Evolutionary conservation across 2,329 filamentous ascomycete genomes (phyloP).

Genomic region (Penicillium griseofulvum): DNA sequence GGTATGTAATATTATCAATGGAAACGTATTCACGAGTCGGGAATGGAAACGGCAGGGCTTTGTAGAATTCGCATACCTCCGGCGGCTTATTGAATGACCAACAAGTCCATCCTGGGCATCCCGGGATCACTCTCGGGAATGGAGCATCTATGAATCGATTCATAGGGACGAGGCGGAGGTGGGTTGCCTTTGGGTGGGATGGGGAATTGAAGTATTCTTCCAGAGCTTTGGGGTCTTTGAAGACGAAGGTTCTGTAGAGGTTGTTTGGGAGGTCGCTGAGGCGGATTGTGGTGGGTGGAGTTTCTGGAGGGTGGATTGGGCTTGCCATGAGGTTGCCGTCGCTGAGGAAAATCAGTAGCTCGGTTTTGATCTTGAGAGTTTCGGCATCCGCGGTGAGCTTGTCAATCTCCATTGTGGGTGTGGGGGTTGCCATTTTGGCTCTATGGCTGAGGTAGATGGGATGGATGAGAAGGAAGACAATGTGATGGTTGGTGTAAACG

Average conservation of each 20-base stretch:
- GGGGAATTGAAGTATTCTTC: not conserved
- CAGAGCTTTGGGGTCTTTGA: not conserved
- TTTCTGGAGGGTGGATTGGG: not conserved
- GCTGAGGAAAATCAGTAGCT: not conserved
- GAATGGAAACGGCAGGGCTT: not conserved
- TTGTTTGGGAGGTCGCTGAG: not conserved
- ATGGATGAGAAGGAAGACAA: not conserved
- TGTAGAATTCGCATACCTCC: not conserved
- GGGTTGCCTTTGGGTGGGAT: not conserved
- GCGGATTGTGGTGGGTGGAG: not conserved
- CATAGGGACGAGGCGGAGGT: not conserved
- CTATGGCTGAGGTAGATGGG: not conserved
- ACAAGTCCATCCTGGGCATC: not conserved
- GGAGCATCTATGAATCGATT: not conserved
- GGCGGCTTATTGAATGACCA: not conserved
- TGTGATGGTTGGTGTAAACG: not conserved
- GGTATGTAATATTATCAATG: not conserved
- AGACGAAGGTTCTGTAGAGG: not conserved
- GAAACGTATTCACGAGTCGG: not conserved
- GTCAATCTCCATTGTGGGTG: not conserved
- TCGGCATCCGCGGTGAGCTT: not conserved
- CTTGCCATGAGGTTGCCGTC: not conserved
- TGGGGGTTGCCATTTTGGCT: not conserved
- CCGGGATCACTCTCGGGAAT: not conserved
- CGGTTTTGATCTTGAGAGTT: not conserved